Conservation (phyloP, 495 filamentous ascomycete species). For the Letharia columbiana region DNA sequence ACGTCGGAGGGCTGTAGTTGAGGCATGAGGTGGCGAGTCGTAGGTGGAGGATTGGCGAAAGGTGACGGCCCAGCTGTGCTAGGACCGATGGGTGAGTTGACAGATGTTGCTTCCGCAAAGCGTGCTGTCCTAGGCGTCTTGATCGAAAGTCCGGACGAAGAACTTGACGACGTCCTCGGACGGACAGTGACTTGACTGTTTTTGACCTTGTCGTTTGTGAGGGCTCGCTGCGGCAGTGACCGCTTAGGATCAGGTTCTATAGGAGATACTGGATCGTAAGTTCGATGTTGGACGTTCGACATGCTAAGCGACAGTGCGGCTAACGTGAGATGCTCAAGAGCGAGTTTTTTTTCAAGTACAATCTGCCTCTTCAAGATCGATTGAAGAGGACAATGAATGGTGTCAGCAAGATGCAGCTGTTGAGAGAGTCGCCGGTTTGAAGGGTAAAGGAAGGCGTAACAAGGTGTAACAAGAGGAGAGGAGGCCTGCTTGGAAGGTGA, state of each 20-base stretch:
- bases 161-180: conserved; percentile 35
- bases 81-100: conserved; percentile 72
- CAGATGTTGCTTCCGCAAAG: conserved; percentile 83
- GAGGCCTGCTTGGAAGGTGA: conserved; percentile 5
- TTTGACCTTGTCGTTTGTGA: conserved; percentile 21
- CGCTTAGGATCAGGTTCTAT: conserved; percentile 14
- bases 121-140: conserved; percentile 74
- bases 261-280: conserved; percentile 16
- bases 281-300: conserved; percentile 20
- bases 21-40: conserved; percentile 48
- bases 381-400: neutral
- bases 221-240: conserved; percentile 2
- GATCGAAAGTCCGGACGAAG: conserved; percentile 51
- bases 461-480: conserved; percentile 6
- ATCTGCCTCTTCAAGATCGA: conserved; percentile 6
- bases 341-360: neutral
- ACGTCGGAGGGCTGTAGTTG: conserved; percentile 70
- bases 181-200: conserved; percentile 16
- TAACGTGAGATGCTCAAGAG: conserved; percentile 19
- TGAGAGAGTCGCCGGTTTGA: conserved; percentile 2
- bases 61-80: conserved; percentile 44
- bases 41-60: conserved; percentile 56
- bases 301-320: conserved; percentile 20
- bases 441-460: conserved; percentile 8
- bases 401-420: conserved; percentile 9